These are phyloP conservation scores for Athelia sp. DNA, from an alignment of 1,284 basidiomycete genomes.

Conservation along the genomic window DNA sequence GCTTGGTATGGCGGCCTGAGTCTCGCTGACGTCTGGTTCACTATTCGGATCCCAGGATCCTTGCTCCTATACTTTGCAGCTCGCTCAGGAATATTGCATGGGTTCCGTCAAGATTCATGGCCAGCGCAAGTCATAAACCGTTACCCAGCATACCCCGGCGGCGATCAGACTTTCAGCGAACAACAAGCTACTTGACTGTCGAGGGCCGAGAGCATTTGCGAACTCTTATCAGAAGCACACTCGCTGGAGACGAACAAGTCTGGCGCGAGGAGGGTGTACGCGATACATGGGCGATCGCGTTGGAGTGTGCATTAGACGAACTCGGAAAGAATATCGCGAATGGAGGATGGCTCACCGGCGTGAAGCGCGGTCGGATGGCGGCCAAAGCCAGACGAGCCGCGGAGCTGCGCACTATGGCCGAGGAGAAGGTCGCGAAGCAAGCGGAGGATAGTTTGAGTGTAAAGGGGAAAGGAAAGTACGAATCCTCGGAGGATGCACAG, in stretches of 20 bases:
- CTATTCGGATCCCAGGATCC: too few relatives aligned
- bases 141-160: not conserved
- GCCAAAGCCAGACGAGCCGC: conserved; percentile 7
- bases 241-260: conserved; percentile 11
- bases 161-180: not conserved
- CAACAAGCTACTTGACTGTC: conserved; percentile 7
- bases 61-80: too few relatives aligned
- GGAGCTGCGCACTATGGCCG: conserved; percentile 10
- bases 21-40: too few relatives aligned
- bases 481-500: conserved; percentile 4
- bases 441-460: conserved; percentile 1
- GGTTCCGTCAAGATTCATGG: not conserved
- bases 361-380: conserved; percentile 10
- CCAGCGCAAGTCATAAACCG: conserved; percentile 2
- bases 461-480: conserved; percentile 3
- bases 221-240: conserved; percentile 7
- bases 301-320: conserved; percentile 26
- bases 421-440: conserved; percentile 19
- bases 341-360: conserved; percentile 31
- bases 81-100: too few relatives aligned
- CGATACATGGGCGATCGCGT: conserved; percentile 29
- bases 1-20: too few relatives aligned
- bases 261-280: conserved; percentile 7
- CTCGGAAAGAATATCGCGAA: conserved; percentile 27
- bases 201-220: conserved; percentile 11